These are phyloP conservation scores for Casaregolazyma lundiana DNA, from an alignment of 1,139 yeast species.

Conservation along the genomic window DNA sequence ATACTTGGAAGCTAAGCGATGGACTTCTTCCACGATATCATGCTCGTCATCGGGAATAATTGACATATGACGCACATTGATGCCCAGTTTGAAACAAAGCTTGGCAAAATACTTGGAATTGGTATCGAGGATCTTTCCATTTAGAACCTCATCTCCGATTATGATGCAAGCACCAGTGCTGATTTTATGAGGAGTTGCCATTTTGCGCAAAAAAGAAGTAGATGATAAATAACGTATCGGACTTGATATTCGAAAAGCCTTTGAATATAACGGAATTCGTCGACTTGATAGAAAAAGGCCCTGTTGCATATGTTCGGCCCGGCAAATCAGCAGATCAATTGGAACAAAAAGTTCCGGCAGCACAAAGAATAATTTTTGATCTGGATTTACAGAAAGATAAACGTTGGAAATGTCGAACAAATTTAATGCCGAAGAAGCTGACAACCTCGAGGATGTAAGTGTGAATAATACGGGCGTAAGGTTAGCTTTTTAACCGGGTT, in stretches of 20 bases:
- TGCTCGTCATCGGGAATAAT: constrained; percentile 73
- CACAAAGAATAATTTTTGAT: background rate
- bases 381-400: background rate
- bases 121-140: constrained; percentile 80
- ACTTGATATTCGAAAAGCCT: background rate
- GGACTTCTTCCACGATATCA: constrained; percentile 57
- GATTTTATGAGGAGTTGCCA: constrained; percentile 10
- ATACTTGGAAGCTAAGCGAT: constrained; percentile 45
- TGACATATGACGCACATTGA: constrained; percentile 59
- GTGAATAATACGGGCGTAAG: background rate
- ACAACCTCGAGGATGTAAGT: constrained; percentile 50
- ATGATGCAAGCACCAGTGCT: constrained; percentile 45
- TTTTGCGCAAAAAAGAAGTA: background rate
- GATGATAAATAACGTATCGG: background rate
- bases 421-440: constrained; percentile 56
- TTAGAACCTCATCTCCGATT: constrained; percentile 83
- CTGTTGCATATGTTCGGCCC: background rate
- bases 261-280: background rate
- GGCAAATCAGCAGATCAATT: background rate
- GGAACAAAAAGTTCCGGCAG: background rate
- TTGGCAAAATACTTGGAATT: constrained; percentile 70
- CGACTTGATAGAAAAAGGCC: background rate
- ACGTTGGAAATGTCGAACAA: constrained; percentile 18
- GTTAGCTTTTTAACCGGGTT: background rate
- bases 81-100: constrained; percentile 59